Evolutionary conservation across 2,329 filamentous ascomycete genomes (phyloP), one percentile per base, ranked within the genome.

Genomic region (Hymenoscyphus repandus): DNA sequence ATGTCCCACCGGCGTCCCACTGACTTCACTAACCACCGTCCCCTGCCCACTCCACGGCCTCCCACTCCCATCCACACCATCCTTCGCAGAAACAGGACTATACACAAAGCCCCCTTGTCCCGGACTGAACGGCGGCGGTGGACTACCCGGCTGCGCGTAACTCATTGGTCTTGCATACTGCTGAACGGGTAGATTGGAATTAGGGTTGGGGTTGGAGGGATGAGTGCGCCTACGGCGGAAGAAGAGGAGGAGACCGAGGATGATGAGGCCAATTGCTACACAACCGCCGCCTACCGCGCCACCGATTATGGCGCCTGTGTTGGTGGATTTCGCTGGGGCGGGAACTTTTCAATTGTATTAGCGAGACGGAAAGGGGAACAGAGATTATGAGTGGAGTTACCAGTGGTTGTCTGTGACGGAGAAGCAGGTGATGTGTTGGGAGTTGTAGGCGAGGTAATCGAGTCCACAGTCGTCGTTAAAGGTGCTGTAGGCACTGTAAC

Each of bases 221-320:
- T 22, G n/a, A 17, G 12, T 32, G 22, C n/a, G 6, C n/a, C 32
- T 44, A 11, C 41, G 22, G 17, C 45, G 45, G 7, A 47, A 31
- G 20, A 39, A 47, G 17, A 47, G 27, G 20, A 47, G 45, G n/a
- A 47, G n/a, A 13, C 45, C 45, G 20, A 47, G 45, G 20, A 30
- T 36, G 15, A 47, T 39, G 5, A 47, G 45, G 6, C 45, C 45
- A 3, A 47, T 39, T 15, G 45, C 45, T 22, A 47, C 22, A 5
- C 18, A 10, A n/a, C 45, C 13, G 12, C 45, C 45, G 12, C 45
- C 45, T 1, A 47, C 45, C 3, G 45, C 45, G 17, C 45, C 45
- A 9, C 45, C 45, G 30, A 47, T 47, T 13, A 47, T 47, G 17
- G 45, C 45, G 5, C 34, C 34, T 20, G 38, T 47, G 27, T 38